A percentile compares a stretch with the other conserved stretches of the same genome.
These are phyloP conservation scores for Westerdykella ornata DNA, from an alignment of 2,329 filamentous ascomycete species.

Conservation along the genomic window DNA sequence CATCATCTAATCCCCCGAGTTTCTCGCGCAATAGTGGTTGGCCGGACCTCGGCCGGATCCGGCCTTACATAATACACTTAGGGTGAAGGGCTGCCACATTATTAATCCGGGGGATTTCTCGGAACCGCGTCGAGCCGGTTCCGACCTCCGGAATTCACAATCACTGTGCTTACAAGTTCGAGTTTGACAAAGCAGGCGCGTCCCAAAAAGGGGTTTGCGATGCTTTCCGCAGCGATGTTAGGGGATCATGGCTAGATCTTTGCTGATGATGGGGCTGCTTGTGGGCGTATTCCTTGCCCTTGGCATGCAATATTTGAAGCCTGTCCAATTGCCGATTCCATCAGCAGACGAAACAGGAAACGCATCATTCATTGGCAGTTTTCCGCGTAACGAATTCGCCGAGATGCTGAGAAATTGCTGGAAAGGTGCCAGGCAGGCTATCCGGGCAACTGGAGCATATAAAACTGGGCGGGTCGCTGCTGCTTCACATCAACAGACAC, in stretches of 20 bases:
- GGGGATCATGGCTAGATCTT: background rate
- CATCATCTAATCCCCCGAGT: no score
- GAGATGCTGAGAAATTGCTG: slow-evolving; percentile 31
- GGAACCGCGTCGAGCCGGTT: no score
- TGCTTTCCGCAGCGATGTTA: no score
- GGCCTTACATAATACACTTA: no score
- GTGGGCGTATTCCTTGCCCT: slow-evolving; percentile 23
- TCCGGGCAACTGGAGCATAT: slow-evolving; percentile 13
- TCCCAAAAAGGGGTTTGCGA: no score
- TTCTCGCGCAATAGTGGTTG: no score
- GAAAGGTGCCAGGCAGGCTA: slow-evolving; percentile 20
- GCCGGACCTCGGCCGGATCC: no score
- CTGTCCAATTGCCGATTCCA: slow-evolving; percentile 14
- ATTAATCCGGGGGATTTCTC: no score
- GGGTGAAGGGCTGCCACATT: no score
- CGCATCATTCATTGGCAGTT: slow-evolving; percentile 1
- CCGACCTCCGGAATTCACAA: no score
- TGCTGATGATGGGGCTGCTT: slow-evolving; percentile 20
- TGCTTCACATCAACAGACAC: background rate
- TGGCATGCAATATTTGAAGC: slow-evolving; percentile 18
- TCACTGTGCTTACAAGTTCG: no score
- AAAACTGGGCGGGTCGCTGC: slow-evolving; percentile 15
- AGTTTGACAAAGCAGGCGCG: no score
- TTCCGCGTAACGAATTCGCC: slow-evolving; percentile 17
- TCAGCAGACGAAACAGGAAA: background rate